Percentiles rank a stretch among this genome's conserved stretches.
Evolutionary conservation across 345 rosid genomes (phyloP).

Genomic region (Aurinia saxatilis): DNA sequence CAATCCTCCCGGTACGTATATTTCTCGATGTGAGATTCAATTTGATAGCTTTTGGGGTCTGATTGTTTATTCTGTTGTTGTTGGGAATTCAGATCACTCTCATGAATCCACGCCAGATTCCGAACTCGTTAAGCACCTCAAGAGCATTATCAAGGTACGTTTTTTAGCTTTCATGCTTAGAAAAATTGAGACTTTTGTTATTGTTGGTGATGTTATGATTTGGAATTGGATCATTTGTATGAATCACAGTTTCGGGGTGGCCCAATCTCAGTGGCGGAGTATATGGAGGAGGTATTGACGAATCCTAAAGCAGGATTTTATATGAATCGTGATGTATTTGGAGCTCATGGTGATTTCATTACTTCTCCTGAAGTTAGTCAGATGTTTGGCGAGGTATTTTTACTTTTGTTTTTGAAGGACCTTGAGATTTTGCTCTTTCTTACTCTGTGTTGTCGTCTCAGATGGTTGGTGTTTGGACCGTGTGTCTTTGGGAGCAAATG

Average conservation of each 20-base stretch:
- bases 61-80: not conserved
- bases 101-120: slow-evolving; percentile 51
- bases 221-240: too few relatives aligned
- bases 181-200: not conserved
- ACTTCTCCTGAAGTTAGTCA: slow-evolving; percentile 98
- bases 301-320: slow-evolving; percentile 88
- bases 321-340: slow-evolving; percentile 88
- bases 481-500: slow-evolving; percentile 98
- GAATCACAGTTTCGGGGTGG: slow-evolving; percentile 74
- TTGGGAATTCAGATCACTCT: slow-evolving; percentile 47
- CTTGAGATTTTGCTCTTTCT: not conserved
- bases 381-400: slow-evolving; percentile 88
- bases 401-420: not conserved
- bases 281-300: slow-evolving; percentile 93
- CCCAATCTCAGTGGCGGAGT: slow-evolving; percentile 86
- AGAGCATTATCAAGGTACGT: slow-evolving; percentile 79
- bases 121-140: slow-evolving; percentile 87
- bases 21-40: not conserved
- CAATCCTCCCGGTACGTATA: slow-evolving; percentile 39
- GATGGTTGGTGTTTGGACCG: slow-evolving; percentile 89
- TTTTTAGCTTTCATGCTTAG: too few relatives aligned
- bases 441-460: slow-evolving; percentile 17
- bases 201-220: too few relatives aligned
- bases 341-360: slow-evolving; percentile 87
- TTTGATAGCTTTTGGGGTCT: not conserved